Evolutionary conservation across 1,284 basidiomycete genomes (phyloP), one percentile per base, ranked within the genome.

Genomic region (Austroboletus novae-zelandiae): DNA sequence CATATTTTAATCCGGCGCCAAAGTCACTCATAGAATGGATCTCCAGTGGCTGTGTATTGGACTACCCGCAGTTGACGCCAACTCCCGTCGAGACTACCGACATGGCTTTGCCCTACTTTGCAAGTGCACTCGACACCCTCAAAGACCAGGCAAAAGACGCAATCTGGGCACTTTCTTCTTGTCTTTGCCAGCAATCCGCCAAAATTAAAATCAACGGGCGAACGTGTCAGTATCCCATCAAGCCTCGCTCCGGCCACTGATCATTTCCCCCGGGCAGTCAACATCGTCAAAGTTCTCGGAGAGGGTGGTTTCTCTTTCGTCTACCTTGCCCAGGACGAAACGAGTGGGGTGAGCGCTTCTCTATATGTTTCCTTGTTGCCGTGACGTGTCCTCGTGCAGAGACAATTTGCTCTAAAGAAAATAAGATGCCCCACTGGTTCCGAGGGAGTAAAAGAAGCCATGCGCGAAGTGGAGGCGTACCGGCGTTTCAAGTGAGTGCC

Each of bases 301-400:
- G 94, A 98, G 71, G 94, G 94, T 37, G 94, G 91, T 2, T 97
- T 97, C 76, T 93, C 91, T 14, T 97, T 95, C 66, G 94, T 98
- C 17, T 94, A 94, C 68, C 79, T 94, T 32, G 90, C 89, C n/a
- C 85, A 89, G 61, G 92, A 95, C 67, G 89, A 91, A 61, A 75
- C 80, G 53, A 90, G 86, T 61, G 88, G 86, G 40, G 87, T 90
- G 60, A 60, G 81, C 72, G 14, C 32, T 54, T 29, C 18, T 35
- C 29, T 35, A 1, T 10, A 13, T 10, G 6, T 9, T 2, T 36
- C 18, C 15, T 43, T 20, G 30, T 30, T 32, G 1, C 50, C 27
- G 37, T 51, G 36, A 53, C 48, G 20, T 23, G 30, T 23, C 25
- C 15, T 45, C 47, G 11, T 40, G 25, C 71, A 92, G 79, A 80